phyloP scores from a whole-genome alignment of 163 green algal species.

The Smithsoniella earleae region DNA sequence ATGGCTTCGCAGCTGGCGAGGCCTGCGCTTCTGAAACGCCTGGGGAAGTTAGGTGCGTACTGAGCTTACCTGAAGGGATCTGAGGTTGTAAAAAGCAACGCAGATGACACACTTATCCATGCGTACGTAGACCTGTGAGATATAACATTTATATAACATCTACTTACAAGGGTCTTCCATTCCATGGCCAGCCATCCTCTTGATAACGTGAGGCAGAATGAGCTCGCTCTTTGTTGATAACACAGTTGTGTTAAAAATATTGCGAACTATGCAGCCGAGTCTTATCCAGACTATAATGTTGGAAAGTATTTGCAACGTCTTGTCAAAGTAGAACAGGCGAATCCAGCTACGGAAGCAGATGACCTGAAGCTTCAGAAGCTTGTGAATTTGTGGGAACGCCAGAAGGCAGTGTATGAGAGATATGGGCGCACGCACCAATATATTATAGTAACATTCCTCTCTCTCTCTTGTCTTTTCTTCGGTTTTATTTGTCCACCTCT shows the following conservation, averaged over 20 bases:
- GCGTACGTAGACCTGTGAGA: background rate
- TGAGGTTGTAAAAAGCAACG: no score
- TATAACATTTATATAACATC: background rate
- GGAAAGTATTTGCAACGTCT: constrained; percentile 13
- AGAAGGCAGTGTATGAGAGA: background rate
- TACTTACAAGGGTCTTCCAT: no score
- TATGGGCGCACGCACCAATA: background rate
- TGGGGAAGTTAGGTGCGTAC: no score
- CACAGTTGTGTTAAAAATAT: background rate
- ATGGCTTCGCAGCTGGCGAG: no score
- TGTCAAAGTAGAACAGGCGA: background rate
- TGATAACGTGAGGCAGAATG: no score
- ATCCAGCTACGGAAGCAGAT: background rate
- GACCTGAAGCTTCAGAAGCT: background rate
- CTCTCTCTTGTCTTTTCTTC: no score
- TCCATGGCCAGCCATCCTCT: background rate
- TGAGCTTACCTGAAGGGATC: no score
- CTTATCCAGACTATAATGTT: constrained; percentile 27
- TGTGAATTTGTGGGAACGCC: background rate
- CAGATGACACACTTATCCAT: background rate
- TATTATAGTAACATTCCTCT: no score
- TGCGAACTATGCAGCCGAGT: constrained; percentile 6
- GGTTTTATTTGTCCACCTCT: no score
- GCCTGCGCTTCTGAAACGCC: no score
- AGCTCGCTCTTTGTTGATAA: no score